These are phyloP conservation scores for Candida tallmaniae DNA, from an alignment of 805 yeast genomes.

Conservation along the genomic window DNA sequence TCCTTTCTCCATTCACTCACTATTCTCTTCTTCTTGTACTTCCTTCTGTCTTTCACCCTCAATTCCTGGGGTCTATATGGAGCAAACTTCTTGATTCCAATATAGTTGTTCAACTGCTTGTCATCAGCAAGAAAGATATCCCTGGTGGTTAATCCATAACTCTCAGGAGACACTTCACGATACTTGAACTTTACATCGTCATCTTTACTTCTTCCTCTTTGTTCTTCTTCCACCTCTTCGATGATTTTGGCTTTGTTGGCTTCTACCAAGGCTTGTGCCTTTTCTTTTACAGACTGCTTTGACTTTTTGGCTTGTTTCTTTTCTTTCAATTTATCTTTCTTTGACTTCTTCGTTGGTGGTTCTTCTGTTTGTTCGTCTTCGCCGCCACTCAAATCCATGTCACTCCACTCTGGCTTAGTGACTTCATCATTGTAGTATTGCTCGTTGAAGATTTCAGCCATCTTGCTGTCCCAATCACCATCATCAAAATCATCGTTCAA, in stretches of 20 bases:
- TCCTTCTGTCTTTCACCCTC: slow-evolving; percentile 72
- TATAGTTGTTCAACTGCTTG: slow-evolving; percentile 71
- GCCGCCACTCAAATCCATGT: slow-evolving; percentile 14
- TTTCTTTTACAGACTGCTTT: slow-evolving; percentile 54
- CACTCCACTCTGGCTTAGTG: slow-evolving; percentile 38
- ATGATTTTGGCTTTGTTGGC: slow-evolving; percentile 59
- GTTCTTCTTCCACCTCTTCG: slow-evolving; percentile 64
- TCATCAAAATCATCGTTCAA: slow-evolving; percentile 86
- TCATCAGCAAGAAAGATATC: slow-evolving; percentile 93
- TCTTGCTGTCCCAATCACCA: slow-evolving; percentile 83
- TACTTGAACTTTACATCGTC: slow-evolving; percentile 63
- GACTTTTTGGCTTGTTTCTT: slow-evolving; percentile 58
- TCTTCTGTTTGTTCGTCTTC: slow-evolving; percentile 15
- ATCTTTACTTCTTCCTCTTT: slow-evolving; percentile 51
- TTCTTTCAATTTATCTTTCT: slow-evolving; percentile 53
- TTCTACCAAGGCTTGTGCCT: slow-evolving; percentile 78
- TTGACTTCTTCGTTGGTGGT: slow-evolving; percentile 39
- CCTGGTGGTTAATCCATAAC: slow-evolving; percentile 78
- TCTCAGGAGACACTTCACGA: slow-evolving; percentile 92
- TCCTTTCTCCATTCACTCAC: slow-evolving; percentile 86
- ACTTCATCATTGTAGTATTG: slow-evolving; percentile 59
- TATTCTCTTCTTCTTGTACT: slow-evolving; percentile 76
- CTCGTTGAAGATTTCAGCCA: slow-evolving; percentile 83
- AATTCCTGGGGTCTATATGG: slow-evolving; percentile 80
- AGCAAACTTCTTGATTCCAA: slow-evolving; percentile 89